Evolutionary conservation across 2,329 filamentous ascomycete genomes (phyloP), one percentile per base, ranked within the genome.

Genomic region (Fusarium ramigenum): DNA sequence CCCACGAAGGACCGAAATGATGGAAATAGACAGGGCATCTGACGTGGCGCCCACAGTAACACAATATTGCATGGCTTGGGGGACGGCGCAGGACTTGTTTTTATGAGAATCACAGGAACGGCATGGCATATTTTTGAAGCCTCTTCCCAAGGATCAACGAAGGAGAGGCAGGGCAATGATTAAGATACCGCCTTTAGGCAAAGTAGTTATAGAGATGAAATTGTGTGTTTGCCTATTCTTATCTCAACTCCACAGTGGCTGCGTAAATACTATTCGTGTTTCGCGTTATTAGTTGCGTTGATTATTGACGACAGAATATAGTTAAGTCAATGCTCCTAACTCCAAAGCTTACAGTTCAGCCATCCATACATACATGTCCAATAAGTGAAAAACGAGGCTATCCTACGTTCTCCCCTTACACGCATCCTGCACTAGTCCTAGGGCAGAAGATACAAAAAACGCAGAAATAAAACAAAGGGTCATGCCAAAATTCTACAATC

Each of bases 121-220:
- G 66, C 59, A 71, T 59, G 65, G 43, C 63, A 67, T 65, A 66
- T 57, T 66, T 60, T 69, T 66, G 70, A 61, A 60, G 52, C 40
- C 47, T 67, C 56, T 60, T 61, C 54, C 63, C 32, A n/a, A 42
- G 66, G 64, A 62, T 39, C 30, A 57, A 49, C 21, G 37, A 42
- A 42, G 60, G 58, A 60, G 57, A 60, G 60, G 52, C 50, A 63
- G 60, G 61, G 54, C 54, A 56, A 60, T 61, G 62, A 66, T 69
- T 42, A 66, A 71, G 59, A 70, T 49, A 69, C 61, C 63, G 63
- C 62, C 63, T 66, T 62, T 52, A 64, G 70, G 72, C 69, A 73
- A 61, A 78, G 72, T 77, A 78, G 71, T 73, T 66, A 71, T 73
- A 75, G 72, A 76, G 53, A 74, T 78, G 66, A 76, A 77, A 76